phyloP scores from a whole-genome alignment of 2,329 filamentous ascomycete species.

The Rutstroemia sp. region DNA sequence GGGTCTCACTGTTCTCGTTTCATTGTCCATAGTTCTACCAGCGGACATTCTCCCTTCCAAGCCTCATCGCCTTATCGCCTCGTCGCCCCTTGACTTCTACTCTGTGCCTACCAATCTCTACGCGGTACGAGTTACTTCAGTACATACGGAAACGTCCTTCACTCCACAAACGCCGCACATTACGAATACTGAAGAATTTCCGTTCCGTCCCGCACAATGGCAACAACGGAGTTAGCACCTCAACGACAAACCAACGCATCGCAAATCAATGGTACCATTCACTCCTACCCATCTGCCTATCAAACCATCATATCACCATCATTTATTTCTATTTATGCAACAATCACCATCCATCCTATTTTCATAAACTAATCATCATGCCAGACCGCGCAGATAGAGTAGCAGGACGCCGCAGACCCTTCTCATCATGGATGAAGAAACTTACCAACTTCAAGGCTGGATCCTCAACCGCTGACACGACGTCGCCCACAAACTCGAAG shows the following conservation, averaged over 20 bases:
- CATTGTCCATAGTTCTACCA: too few species aligned
- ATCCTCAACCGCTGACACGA: slow-evolving; percentile 51
- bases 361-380: slow-evolving; percentile 23
- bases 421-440: slow-evolving; percentile 90
- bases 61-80: too few species aligned
- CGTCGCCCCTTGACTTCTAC: too few species aligned
- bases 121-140: not conserved
- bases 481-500: slow-evolving; percentile 35
- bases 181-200: too few species aligned
- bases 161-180: not conserved
- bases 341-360: not conserved
- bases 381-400: slow-evolving; percentile 55
- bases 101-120: too few species aligned
- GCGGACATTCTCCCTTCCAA: too few species aligned
- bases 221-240: slow-evolving; percentile 33
- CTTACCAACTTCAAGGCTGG: slow-evolving; percentile 74
- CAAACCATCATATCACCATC: slow-evolving; percentile 1
- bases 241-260: slow-evolving; percentile 27
- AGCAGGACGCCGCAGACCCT: slow-evolving; percentile 68
- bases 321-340: not conserved
- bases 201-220: slow-evolving; percentile 25
- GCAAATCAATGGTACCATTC: not conserved
- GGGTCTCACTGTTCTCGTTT: too few species aligned
- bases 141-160: not conserved
- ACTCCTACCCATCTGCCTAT: not conserved